A percentile compares a stretch with the other conserved stretches of the same genome.
Evolutionary conservation across 257 asterid genomes (phyloP).

Genomic region (Coffea canephora): DNA sequence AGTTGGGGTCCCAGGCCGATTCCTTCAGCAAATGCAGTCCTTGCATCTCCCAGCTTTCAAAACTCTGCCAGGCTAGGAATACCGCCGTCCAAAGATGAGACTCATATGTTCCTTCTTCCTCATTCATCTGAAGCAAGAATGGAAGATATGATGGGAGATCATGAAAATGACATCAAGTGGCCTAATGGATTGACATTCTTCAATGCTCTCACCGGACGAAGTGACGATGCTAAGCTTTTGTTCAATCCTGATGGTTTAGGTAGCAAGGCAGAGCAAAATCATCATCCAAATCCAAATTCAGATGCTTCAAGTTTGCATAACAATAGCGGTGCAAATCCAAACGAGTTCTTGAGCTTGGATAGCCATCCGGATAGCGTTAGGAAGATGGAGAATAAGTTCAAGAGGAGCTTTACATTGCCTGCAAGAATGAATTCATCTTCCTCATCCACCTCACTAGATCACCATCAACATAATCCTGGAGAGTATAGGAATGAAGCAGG

Average conservation of each 20-base stretch:
- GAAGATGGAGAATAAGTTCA: conserved; percentile 74
- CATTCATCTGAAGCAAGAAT: conserved; percentile 62
- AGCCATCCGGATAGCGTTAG: conserved; percentile 39
- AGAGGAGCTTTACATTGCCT: conserved; percentile 85
- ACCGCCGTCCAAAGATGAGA: conserved; percentile 58
- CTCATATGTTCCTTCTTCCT: conserved; percentile 81
- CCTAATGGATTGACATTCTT: conserved; percentile 83
- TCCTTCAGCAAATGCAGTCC: conserved; percentile 42
- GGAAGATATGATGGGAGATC: conserved; percentile 66
- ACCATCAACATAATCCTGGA: conserved; percentile 53
- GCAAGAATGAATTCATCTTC: conserved; percentile 78
- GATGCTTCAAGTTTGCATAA: conserved; percentile 41
- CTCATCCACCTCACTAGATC: conserved; percentile 71
- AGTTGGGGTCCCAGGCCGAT: conserved; percentile 80
- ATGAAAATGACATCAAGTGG: conserved; percentile 87
- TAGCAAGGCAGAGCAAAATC: conserved; percentile 35
- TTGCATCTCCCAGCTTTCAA: conserved; percentile 55
- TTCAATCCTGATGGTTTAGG: conserved; percentile 58
- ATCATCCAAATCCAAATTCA: conserved; percentile 29
- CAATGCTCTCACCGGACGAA: conserved; percentile 68
- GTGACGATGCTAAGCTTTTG: conserved; percentile 70
- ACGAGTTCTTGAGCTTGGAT: conserved; percentile 81
- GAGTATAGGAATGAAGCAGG: conserved; percentile 70
- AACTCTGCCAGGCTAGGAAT: conserved; percentile 51
- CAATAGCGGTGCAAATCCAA: conserved; percentile 30